Percentiles rank a stretch among this genome's conserved stretches.
These are phyloP conservation scores for Crithidia thermophila DNA, from an alignment of 208 protist species.

Conservation along the genomic window DNA sequence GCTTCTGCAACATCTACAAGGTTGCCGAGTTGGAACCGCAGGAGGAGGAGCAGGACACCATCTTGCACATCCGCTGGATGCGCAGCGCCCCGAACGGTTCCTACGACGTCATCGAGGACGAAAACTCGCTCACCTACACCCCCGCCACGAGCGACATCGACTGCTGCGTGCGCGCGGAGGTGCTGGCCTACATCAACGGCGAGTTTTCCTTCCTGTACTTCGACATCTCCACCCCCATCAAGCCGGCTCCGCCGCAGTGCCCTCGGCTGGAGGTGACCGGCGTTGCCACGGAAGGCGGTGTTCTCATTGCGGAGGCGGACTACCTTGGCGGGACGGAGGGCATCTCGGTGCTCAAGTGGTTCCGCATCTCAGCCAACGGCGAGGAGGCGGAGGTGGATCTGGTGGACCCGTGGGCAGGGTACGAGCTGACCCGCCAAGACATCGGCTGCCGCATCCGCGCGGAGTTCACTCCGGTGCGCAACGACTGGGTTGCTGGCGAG, in stretches of 20 bases:
- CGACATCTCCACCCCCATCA: slow-evolving; percentile 87
- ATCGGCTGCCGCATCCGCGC: slow-evolving; percentile 88
- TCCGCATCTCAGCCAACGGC: slow-evolving; percentile 72
- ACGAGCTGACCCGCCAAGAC: slow-evolving; percentile 77
- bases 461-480: slow-evolving; percentile 86
- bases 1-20: slow-evolving; percentile 88
- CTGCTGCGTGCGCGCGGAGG: slow-evolving; percentile 86
- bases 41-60: slow-evolving; percentile 86
- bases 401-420: slow-evolving; percentile 81
- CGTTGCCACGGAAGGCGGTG: slow-evolving; percentile 66
- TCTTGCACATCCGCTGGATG: slow-evolving; percentile 94
- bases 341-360: slow-evolving; percentile 85
- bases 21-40: slow-evolving; percentile 69
- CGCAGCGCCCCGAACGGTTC: slow-evolving; percentile 66
- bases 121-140: slow-evolving; percentile 82
- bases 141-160: slow-evolving; percentile 80
- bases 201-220: slow-evolving; percentile 92
- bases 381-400: slow-evolving; percentile 71
- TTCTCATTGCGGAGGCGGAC: slow-evolving; percentile 81
- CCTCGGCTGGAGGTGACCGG: slow-evolving; percentile 84
- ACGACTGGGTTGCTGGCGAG: slow-evolving; percentile 91
- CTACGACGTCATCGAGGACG: slow-evolving; percentile 89
- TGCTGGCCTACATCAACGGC: slow-evolving; percentile 89
- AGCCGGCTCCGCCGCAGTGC: slow-evolving; percentile 79
- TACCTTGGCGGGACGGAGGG: slow-evolving; percentile 91